A percentile compares a stretch with the other conserved stretches of the same genome.
These are phyloP conservation scores for Fraxinus sp. DNA, from an alignment of 305 asterid species.

Conservation along the genomic window DNA sequence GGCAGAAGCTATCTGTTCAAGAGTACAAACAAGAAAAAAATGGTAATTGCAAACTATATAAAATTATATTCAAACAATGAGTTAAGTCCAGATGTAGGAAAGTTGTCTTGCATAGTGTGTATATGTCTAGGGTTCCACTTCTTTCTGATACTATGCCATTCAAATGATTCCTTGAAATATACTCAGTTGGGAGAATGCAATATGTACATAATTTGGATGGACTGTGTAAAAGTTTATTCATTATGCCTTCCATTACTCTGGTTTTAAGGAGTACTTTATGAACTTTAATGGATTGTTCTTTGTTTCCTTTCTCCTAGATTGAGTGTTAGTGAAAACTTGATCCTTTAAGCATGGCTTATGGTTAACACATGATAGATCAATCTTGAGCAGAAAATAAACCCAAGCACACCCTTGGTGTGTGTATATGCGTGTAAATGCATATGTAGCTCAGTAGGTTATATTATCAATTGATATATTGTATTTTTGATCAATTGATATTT, in stretches of 20 bases:
- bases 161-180: background rate
- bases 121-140: background rate
- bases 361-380: background rate
- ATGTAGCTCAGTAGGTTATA: background rate
- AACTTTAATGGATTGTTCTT: background rate
- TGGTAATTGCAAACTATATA: background rate
- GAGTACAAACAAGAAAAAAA: background rate
- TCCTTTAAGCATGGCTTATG: background rate
- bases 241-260: background rate
- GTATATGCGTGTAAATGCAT: too few relatives aligned
- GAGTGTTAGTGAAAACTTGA: background rate
- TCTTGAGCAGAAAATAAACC: background rate
- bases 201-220: background rate
- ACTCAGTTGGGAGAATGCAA: background rate
- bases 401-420: too few relatives aligned
- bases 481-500: background rate
- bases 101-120: background rate
- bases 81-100: background rate
- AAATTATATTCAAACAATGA: too few relatives aligned
- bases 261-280: background rate
- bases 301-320: background rate
- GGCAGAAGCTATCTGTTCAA: background rate
- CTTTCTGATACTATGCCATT: background rate
- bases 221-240: background rate
- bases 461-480: background rate